A percentile compares a stretch with the other conserved stretches of the same genome.
Conservation (phyloP, 2,329 filamentous ascomycete species). For the Trichoderma semiorbis region DNA sequence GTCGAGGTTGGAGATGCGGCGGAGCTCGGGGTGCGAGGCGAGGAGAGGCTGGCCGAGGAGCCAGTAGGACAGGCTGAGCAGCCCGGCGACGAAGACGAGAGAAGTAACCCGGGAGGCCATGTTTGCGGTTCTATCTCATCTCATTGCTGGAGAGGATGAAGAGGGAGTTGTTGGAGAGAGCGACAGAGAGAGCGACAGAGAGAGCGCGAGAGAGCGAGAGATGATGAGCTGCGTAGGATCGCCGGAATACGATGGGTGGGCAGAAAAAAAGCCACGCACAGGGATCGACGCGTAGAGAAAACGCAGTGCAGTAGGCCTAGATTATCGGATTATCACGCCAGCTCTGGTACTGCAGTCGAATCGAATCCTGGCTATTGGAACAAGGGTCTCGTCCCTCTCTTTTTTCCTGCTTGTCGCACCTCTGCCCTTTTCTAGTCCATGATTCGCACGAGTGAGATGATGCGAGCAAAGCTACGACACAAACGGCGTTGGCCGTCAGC, state of each 20-base stretch:
- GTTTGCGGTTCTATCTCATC: background rate
- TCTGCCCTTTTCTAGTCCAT: background rate
- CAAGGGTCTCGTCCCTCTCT: background rate
- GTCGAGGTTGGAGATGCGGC: slow-evolving; percentile 24
- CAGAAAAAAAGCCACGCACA: background rate
- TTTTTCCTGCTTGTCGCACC: background rate
- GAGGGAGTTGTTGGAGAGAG: background rate
- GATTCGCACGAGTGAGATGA: background rate
- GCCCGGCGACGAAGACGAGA: slow-evolving; percentile 2
- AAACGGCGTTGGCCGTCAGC: background rate
- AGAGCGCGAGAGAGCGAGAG: no score
- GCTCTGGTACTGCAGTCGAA: background rate
- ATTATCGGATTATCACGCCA: background rate
- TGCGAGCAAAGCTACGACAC: background rate
- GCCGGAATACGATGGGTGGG: no score
- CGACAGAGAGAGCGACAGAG: no score
- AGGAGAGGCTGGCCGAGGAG: slow-evolving; percentile 23
- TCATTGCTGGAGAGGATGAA: background rate
- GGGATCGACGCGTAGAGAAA: background rate
- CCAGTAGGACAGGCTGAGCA: slow-evolving; percentile 19
- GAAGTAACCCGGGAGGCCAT: background rate
- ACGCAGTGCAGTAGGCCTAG: background rate
- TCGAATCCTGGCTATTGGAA: background rate
- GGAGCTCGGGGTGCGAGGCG: slow-evolving; percentile 21
- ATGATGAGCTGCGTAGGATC: no score